Evolutionary conservation across 1,284 basidiomycete species (phyloP).

Genomic region (Ceratobasidium theobromae): DNA sequence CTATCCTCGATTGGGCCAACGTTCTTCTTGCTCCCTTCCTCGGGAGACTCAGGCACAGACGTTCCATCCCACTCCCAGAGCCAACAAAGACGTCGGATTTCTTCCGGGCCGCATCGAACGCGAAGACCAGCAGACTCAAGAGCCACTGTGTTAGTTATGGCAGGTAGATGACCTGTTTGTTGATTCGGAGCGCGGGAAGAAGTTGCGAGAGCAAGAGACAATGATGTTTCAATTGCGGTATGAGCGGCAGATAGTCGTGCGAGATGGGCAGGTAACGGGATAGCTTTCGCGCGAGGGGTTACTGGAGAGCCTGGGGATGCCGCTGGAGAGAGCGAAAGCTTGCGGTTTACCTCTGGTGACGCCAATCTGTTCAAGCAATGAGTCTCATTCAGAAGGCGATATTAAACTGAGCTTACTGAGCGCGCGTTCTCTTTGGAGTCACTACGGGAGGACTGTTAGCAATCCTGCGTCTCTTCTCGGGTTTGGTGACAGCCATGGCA

Average conservation of each 20-base stretch:
- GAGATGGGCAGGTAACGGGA: slow-evolving; percentile 10
- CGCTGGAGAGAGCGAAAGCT: background rate
- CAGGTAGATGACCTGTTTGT: slow-evolving; percentile 45
- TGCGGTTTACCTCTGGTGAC: slow-evolving; percentile 13
- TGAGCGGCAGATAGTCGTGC: slow-evolving; percentile 2
- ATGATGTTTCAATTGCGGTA: slow-evolving; percentile 17
- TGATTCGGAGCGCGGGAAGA: slow-evolving; percentile 58
- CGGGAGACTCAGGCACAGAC: slow-evolving; percentile 41
- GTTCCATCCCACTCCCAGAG: slow-evolving; percentile 82
- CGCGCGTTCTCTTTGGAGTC: slow-evolving; percentile 33
- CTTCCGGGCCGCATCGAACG: slow-evolving; percentile 62
- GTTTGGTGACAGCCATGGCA: background rate
- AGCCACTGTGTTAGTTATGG: slow-evolving; percentile 63
- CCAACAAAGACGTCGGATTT: slow-evolving; percentile 75
- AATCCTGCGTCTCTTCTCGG: slow-evolving; percentile 19
- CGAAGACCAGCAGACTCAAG: slow-evolving; percentile 44
- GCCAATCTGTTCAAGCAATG: slow-evolving; percentile 5
- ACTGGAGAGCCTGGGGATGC: slow-evolving; percentile 7
- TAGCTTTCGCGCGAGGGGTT: slow-evolving; percentile 13
- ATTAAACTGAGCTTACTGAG: slow-evolving; percentile 17
- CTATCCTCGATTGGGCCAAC: slow-evolving; percentile 23
- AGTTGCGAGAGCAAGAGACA: slow-evolving; percentile 58
- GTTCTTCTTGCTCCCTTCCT: slow-evolving; percentile 8
- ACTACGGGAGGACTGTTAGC: slow-evolving; percentile 1
- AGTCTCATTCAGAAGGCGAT: background rate